phyloP scores from a whole-genome alignment of 2,329 filamentous ascomycete genomes.

The Fusarium dimerum region DNA sequence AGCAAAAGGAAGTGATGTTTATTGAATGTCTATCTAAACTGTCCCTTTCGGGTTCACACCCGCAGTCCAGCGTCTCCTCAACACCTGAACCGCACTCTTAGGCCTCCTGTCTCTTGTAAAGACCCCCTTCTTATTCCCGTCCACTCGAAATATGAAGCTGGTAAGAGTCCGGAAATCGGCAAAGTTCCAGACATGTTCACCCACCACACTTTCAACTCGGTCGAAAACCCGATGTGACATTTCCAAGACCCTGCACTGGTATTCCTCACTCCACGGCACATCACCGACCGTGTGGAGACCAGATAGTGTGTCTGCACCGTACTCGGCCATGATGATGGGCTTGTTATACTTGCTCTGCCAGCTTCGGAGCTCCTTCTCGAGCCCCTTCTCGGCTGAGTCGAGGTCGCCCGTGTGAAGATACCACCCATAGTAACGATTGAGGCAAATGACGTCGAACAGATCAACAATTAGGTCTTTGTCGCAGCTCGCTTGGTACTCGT shows the following conservation, averaged over 20 bases:
- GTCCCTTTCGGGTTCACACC: background rate
- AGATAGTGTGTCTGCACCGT: slow-evolving; percentile 9
- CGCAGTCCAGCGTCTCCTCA: slow-evolving; percentile 8
- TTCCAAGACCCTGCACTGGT: slow-evolving; percentile 11
- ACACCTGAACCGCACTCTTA: slow-evolving; percentile 7
- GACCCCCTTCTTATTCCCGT: slow-evolving; percentile 20
- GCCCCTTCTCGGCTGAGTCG: slow-evolving; percentile 4
- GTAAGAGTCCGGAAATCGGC: slow-evolving; percentile 16
- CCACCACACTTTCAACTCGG: slow-evolving; percentile 12
- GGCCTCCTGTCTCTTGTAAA: slow-evolving; percentile 16
- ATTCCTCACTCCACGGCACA: slow-evolving; percentile 20
- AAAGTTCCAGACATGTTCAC: slow-evolving; percentile 22
- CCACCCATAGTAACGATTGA: slow-evolving; percentile 18
- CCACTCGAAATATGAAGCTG: slow-evolving; percentile 15
- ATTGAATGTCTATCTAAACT: no score
- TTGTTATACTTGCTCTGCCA: slow-evolving; percentile 12
- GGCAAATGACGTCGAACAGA: slow-evolving; percentile 12
- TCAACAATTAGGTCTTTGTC: slow-evolving; percentile 10
- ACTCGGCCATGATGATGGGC: slow-evolving; percentile 14
- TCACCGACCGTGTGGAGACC: slow-evolving; percentile 14
- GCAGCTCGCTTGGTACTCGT: slow-evolving; percentile 1
- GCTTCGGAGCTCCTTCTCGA: slow-evolving; percentile 4
- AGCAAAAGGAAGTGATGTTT: background rate
- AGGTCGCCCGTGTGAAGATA: slow-evolving; percentile 9
- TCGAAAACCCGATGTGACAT: slow-evolving; percentile 20